A percentile compares a stretch with the other conserved stretches of the same genome.
Evolutionary conservation across 371 early-diverging fungal genomes (phyloP).

Genomic region (Saksenaea oblongispora): DNA sequence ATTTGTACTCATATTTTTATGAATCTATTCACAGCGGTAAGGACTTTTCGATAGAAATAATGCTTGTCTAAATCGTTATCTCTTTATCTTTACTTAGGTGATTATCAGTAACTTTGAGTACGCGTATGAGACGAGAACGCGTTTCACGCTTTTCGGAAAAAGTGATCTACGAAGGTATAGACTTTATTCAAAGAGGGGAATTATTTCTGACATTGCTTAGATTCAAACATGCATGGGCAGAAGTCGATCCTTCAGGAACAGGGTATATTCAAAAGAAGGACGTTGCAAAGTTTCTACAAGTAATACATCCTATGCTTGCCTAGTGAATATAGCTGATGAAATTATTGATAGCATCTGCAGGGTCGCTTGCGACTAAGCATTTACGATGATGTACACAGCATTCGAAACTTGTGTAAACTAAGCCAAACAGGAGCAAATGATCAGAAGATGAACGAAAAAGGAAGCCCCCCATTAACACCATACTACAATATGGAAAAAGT

Average conservation of each 20-base stretch:
- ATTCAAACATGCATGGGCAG: constrained; percentile 61
- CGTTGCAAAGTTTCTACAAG: constrained; percentile 44
- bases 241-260: constrained; percentile 54
- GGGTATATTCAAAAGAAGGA: constrained; percentile 55
- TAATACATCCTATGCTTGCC: no score
- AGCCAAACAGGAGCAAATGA: constrained; percentile 8
- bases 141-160: constrained; percentile 56
- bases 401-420: constrained; percentile 28
- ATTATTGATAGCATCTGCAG: constrained; percentile 25
- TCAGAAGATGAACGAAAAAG: not conserved
- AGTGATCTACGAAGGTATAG: constrained; percentile 55
- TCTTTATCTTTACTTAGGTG: no score
- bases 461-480: not conserved
- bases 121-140: constrained; percentile 56
- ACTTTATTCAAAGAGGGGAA: not conserved
- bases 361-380: constrained; percentile 51
- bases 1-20: constrained; percentile 61
- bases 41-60: no score
- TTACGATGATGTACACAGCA: constrained; percentile 43
- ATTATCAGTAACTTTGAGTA: constrained; percentile 66
- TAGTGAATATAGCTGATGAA: no score
- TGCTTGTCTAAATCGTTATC: no score
- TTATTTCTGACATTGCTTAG: constrained; percentile 12
- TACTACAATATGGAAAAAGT: constrained; percentile 24
- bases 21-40: constrained; percentile 64